phyloP scores from a whole-genome alignment of 768 basidiomycete species.

The Sistotremastrum suecicum region DNA sequence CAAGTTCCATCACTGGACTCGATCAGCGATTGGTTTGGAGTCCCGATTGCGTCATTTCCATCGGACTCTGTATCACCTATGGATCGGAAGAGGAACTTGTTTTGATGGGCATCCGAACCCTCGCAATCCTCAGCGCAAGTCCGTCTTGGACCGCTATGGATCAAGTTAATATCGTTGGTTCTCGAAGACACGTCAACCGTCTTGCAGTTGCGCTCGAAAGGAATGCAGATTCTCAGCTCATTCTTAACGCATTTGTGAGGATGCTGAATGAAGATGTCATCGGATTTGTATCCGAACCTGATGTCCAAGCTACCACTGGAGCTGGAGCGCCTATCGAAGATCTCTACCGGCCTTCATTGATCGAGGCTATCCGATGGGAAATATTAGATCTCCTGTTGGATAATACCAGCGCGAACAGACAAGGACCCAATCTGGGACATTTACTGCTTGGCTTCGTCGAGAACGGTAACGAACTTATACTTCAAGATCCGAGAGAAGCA shows the following conservation, averaged over 20 bases:
- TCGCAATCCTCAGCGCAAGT: constrained; percentile 52
- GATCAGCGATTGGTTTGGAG: constrained; percentile 63
- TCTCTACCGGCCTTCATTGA: constrained; percentile 29
- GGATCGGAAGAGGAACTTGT: constrained; percentile 59
- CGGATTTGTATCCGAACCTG: constrained; percentile 20
- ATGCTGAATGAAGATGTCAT: constrained; percentile 46
- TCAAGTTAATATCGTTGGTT: constrained; percentile 18
- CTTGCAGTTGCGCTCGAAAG: constrained; percentile 68
- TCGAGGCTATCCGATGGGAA: constrained; percentile 59
- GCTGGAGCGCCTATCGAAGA: constrained; percentile 55
- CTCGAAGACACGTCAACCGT: constrained; percentile 32
- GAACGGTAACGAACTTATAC: constrained; percentile 40
- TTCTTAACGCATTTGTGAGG: constrained; percentile 63
- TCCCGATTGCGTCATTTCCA: constrained; percentile 59
- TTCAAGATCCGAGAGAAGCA: constrained; percentile 68
- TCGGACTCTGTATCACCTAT: constrained; percentile 62
- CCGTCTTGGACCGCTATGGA: constrained; percentile 32
- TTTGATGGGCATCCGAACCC: constrained; percentile 65
- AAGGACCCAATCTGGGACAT: constrained; percentile 78
- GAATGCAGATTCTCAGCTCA: constrained; percentile 73
- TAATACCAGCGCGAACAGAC: constrained; percentile 45
- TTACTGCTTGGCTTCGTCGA: constrained; percentile 68
- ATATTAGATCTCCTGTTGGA: constrained; percentile 73
- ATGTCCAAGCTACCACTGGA: constrained; percentile 51
- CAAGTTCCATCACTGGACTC: constrained; percentile 53